Conservation (phyloP, 164 flowering plant genomes). For the Aristolochia californica region DNA sequence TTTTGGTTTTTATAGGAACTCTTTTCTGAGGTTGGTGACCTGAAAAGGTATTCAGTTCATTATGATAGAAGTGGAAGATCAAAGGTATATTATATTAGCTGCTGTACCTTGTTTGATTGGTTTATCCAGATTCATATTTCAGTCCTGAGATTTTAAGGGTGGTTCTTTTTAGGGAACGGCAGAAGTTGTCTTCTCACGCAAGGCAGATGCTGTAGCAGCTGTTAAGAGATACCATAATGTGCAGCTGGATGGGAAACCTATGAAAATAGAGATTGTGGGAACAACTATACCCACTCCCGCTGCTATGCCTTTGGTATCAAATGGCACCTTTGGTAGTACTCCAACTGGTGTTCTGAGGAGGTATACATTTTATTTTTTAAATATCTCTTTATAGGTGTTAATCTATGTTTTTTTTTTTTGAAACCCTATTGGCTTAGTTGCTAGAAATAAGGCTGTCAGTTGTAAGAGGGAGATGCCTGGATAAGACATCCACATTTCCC, state of each 20-base stretch:
- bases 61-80: constrained; percentile 97
- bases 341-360: constrained; percentile 40
- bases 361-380: constrained; percentile 18
- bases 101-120: constrained; percentile 4
- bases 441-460: neutral
- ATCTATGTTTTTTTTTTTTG: neutral
- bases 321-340: constrained; percentile 34
- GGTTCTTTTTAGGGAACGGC: constrained; percentile 67
- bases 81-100: constrained; percentile 46
- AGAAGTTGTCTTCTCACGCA: constrained; percentile 65
- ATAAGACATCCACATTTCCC: neutral
- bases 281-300: constrained; percentile 56
- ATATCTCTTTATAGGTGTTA: neutral
- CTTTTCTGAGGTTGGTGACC: constrained; percentile 86
- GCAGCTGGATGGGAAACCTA: constrained; percentile 98
- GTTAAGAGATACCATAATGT: constrained; percentile 92
- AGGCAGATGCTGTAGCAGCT: constrained; percentile 71
- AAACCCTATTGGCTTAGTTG: neutral
- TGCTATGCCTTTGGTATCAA: constrained; percentile 23
- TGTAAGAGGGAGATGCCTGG: neutral
- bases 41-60: constrained; percentile 65
- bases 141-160: constrained; percentile 7
- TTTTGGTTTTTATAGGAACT: constrained; percentile 66
- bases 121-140: neutral
- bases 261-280: constrained; percentile 97